phyloP scores from a whole-genome alignment of 2,329 filamentous ascomycete genomes.

The Colletotrichum simmondsii region DNA sequence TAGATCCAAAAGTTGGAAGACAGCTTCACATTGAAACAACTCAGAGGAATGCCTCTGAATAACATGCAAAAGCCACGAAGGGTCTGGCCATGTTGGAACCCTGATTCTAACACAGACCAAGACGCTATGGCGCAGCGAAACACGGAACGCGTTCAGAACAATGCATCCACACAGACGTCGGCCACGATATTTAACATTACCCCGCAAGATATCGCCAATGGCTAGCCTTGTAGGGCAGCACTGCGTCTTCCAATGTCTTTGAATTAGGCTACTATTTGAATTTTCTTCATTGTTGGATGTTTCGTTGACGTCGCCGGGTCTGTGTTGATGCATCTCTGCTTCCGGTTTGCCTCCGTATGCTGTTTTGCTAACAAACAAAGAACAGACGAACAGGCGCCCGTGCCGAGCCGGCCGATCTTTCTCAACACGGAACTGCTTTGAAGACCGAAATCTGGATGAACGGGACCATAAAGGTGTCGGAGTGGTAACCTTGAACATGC shows the following conservation, averaged over 20 bases:
- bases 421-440: not conserved
- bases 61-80: not conserved
- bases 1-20: not conserved
- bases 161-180: slow-evolving; percentile 15
- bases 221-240: not conserved
- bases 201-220: not conserved
- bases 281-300: not conserved
- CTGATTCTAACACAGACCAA: slow-evolving; percentile 5
- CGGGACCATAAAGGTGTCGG: not conserved
- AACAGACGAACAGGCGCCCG: not conserved
- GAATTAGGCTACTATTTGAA: not conserved
- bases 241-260: not conserved
- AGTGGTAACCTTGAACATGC: not conserved
- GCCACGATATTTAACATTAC: not conserved
- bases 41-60: not conserved
- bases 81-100: not conserved
- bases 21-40: not conserved
- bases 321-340: not conserved
- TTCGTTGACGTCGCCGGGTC: not conserved
- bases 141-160: not conserved
- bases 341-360: not conserved
- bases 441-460: not conserved
- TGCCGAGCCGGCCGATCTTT: not conserved
- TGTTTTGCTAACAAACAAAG: not conserved
- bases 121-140: not conserved